phyloP scores from a whole-genome alignment of 106 monocot species.

The Dioscorea alata region DNA sequence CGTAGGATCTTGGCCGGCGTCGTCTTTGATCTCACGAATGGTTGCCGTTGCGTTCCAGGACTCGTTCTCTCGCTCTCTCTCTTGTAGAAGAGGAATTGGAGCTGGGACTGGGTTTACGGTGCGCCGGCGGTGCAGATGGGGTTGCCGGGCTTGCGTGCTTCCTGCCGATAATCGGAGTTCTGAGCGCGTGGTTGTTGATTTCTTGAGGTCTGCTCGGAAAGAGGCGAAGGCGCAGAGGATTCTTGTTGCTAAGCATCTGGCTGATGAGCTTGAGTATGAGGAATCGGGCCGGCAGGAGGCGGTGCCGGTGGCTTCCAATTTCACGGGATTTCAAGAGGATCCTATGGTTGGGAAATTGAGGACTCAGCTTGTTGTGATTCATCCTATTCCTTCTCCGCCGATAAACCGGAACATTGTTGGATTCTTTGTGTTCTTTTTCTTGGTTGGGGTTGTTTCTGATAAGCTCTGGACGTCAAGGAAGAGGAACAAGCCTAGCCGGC shows the following conservation, averaged over 20 bases:
- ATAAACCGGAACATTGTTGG: constrained; percentile 66
- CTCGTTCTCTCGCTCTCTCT: not conserved
- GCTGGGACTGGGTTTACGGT: not conserved
- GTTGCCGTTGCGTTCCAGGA: not conserved
- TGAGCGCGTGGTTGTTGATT: constrained; percentile 1
- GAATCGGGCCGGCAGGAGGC: constrained; percentile 17
- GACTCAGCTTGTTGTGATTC: constrained; percentile 87
- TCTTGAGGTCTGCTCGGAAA: constrained; percentile 14
- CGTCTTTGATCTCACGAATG: not conserved
- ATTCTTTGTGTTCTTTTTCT: constrained; percentile 88
- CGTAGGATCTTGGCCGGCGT: no score
- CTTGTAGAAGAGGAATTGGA: constrained; percentile 1
- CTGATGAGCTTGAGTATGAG: constrained; percentile 27
- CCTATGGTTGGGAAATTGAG: constrained; percentile 80
- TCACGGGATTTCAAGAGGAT: constrained; percentile 57
- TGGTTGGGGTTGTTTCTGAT: constrained; percentile 85
- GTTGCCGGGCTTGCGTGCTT: constrained; percentile 6
- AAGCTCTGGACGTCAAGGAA: constrained; percentile 83
- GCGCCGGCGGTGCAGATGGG: constrained; percentile 3
- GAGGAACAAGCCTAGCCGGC: constrained; percentile 27
- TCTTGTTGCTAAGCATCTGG: constrained; percentile 22
- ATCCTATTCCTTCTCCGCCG: constrained; percentile 78
- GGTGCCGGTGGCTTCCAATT: constrained; percentile 31
- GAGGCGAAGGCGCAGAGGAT: constrained; percentile 23
- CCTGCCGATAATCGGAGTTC: constrained; percentile 5